These are phyloP conservation scores for Boletus sp. DNA, from an alignment of 768 basidiomycete species.

Conservation along the genomic window DNA sequence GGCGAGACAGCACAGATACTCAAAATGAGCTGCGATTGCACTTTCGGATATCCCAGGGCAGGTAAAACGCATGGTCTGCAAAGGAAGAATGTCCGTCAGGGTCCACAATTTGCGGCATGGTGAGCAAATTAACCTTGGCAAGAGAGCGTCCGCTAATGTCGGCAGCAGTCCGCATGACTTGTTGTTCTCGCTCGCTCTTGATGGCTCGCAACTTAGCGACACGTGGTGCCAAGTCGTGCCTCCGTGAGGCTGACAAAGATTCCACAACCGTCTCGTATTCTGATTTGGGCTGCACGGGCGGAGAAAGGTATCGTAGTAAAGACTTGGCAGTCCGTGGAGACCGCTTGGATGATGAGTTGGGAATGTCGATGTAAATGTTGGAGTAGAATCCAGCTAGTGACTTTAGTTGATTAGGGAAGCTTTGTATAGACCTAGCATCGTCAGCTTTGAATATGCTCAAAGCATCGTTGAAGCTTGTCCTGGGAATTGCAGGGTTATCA, in stretches of 20 bases:
- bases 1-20: constrained; percentile 74
- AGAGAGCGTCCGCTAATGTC: constrained; percentile 86
- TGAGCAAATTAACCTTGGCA: constrained; percentile 56
- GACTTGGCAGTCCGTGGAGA: constrained; percentile 45
- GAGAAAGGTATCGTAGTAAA: constrained; percentile 50
- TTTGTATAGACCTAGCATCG: constrained; percentile 55
- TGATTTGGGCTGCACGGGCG: constrained; percentile 21
- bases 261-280: constrained; percentile 60
- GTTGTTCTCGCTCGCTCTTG: constrained; percentile 77
- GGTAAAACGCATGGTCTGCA: constrained; percentile 80
- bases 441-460: constrained; percentile 74
- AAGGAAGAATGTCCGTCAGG: not conserved
- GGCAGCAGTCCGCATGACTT: constrained; percentile 79
- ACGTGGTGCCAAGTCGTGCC: constrained; percentile 57
- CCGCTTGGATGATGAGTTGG: constrained; percentile 37
- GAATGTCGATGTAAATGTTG: constrained; percentile 52
- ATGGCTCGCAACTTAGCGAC: constrained; percentile 69
- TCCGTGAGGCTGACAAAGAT: constrained; percentile 44
- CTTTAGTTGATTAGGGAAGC: constrained; percentile 57
- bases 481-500: constrained; percentile 21
- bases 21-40: constrained; percentile 77
- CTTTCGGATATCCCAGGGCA: constrained; percentile 55
- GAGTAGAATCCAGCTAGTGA: constrained; percentile 47
- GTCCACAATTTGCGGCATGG: not conserved
- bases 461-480: constrained; percentile 66